phyloP scores from a whole-genome alignment of 2,329 filamentous ascomycete genomes.

The Colletotrichum tropicale region DNA sequence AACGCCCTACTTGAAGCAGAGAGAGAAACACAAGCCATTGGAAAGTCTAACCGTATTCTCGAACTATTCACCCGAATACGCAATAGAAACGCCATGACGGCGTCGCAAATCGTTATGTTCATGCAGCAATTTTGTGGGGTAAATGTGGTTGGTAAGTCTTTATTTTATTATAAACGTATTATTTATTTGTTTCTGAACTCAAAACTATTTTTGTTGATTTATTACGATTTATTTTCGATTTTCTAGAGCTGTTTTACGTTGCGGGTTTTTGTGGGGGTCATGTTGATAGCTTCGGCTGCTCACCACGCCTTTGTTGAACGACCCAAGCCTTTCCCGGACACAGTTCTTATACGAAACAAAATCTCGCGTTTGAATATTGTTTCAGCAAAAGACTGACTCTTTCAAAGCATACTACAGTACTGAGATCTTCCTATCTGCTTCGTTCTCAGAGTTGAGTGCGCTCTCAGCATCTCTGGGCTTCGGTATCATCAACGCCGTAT shows the following conservation, averaged over 20 bases:
- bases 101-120: conserved; percentile 69
- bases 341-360: neutral
- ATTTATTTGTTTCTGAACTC: fast-evolving
- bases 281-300: neutral
- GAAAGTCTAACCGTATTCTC: conserved; percentile 50
- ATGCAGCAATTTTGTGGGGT: conserved; percentile 55
- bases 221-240: neutral
- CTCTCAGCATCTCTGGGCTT: conserved; percentile 67
- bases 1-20: conserved; percentile 63
- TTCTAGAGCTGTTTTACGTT: neutral
- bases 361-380: neutral
- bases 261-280: neutral
- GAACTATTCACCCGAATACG: conserved; percentile 66
- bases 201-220: neutral
- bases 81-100: conserved; percentile 65
- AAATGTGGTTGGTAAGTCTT: conserved; percentile 7
- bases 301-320: neutral
- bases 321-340: neutral
- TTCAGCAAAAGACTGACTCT: neutral
- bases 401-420: conserved; percentile 60
- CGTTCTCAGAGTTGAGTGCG: conserved; percentile 54
- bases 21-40: conserved; percentile 50
- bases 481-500: conserved; percentile 69
- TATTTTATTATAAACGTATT: neutral
- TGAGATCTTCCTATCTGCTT: conserved; percentile 62